Evolutionary conservation across 2,329 filamentous ascomycete genomes (phyloP).

Genomic region (Raffaelea ambrosiae): DNA sequence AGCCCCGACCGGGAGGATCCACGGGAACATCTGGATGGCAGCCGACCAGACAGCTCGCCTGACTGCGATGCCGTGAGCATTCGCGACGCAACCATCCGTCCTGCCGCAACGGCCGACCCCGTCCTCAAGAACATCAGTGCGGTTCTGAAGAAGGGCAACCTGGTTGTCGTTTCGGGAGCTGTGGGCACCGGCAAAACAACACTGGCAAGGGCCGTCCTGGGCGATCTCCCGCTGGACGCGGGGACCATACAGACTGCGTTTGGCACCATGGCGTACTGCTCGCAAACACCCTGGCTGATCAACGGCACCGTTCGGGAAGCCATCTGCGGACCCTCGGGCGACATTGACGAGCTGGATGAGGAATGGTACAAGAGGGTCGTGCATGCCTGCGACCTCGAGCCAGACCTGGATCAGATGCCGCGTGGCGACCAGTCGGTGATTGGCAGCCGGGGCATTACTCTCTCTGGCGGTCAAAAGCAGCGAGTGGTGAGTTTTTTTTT

Average conservation of each 20-base stretch:
- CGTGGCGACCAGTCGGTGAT: slow-evolving; percentile 15
- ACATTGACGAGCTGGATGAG: not conserved
- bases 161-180: slow-evolving; percentile 19
- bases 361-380: slow-evolving; percentile 2
- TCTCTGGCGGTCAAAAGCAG: slow-evolving; percentile 22
- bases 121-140: slow-evolving; percentile 18
- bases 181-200: slow-evolving; percentile 23
- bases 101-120: not conserved
- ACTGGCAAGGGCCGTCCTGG: slow-evolving; percentile 19
- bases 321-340: slow-evolving; percentile 1
- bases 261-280: slow-evolving; percentile 4
- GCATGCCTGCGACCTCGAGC: slow-evolving; percentile 14
- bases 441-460: slow-evolving; percentile 16
- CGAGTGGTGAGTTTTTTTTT: slow-evolving; percentile 21
- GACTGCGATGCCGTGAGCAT: too few relatives aligned
- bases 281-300: slow-evolving; percentile 11
- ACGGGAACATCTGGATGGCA: not conserved
- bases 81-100: too few relatives aligned
- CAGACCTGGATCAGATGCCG: slow-evolving; percentile 15
- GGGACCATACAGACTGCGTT: not conserved
- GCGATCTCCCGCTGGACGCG: slow-evolving; percentile 14
- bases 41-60: too few relatives aligned
- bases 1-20: not conserved
- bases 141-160: slow-evolving; percentile 12
- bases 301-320: slow-evolving; percentile 5